Percentiles rank a stretch among this genome's conserved stretches.
phyloP scores from a whole-genome alignment of 805 yeast species.

The Tetrapisispora arboricola region DNA sequence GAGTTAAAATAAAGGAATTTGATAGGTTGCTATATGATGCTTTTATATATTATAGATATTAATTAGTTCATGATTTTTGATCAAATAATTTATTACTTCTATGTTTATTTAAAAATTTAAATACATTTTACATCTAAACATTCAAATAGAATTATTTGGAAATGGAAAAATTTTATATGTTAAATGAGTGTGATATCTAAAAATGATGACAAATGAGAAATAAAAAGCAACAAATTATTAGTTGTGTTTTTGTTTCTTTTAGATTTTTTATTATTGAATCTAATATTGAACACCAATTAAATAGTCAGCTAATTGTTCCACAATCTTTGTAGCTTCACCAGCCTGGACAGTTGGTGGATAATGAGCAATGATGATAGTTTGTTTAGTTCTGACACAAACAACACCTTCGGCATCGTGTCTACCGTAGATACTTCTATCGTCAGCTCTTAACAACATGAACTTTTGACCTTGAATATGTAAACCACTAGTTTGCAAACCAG shows the following conservation, averaged over 20 bases:
- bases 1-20: not conserved
- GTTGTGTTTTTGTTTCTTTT: too few relatives aligned
- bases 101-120: too few relatives aligned
- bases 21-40: not conserved
- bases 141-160: too few relatives aligned
- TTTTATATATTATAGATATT: too few relatives aligned
- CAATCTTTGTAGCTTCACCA: slow-evolving; percentile 90
- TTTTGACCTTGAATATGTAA: slow-evolving; percentile 77
- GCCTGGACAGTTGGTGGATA: slow-evolving; percentile 86
- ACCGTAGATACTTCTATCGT: slow-evolving; percentile 88
- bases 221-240: too few relatives aligned
- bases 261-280: not conserved
- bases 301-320: slow-evolving; percentile 93
- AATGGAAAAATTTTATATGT: too few relatives aligned
- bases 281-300: slow-evolving; percentile 80
- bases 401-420: slow-evolving; percentile 84
- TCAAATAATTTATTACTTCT: too few relatives aligned
- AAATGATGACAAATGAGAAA: too few relatives aligned
- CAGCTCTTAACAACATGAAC: slow-evolving; percentile 81
- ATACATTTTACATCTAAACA: too few relatives aligned
- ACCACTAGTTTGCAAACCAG: slow-evolving; percentile 74
- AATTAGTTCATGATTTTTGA: too few relatives aligned
- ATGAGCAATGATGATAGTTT: slow-evolving; percentile 88
- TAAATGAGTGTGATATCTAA: too few relatives aligned
- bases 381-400: slow-evolving; percentile 85